These are phyloP conservation scores for Neoboletus subvelutipes DNA, from an alignment of 768 basidiomycete species.

Conservation along the genomic window DNA sequence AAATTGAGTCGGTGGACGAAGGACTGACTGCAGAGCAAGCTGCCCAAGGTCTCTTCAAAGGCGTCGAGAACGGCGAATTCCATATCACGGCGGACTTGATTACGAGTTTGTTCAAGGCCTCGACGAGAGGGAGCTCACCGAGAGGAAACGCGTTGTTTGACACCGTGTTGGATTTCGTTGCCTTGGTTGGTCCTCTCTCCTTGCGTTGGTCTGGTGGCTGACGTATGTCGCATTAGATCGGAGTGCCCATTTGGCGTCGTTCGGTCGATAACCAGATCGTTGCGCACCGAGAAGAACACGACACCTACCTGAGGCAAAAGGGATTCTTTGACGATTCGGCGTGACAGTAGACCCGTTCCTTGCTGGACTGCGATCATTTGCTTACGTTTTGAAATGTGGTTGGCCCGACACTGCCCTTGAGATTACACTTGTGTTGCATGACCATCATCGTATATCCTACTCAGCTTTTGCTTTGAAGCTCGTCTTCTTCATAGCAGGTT, in stretches of 20 bases:
- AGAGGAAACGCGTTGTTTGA: conserved; percentile 63
- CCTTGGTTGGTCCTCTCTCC: conserved; percentile 39
- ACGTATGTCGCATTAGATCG: conserved; percentile 37
- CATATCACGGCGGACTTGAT: conserved; percentile 77
- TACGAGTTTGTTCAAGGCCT: conserved; percentile 64
- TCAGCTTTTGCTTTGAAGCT: not conserved
- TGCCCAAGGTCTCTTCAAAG: conserved; percentile 61
- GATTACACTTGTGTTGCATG: not conserved
- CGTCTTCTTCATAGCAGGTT: not conserved
- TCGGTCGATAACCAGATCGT: conserved; percentile 48
- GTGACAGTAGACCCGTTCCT: not conserved
- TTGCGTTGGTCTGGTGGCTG: not conserved
- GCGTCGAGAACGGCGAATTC: conserved; percentile 64
- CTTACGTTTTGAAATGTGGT: not conserved
- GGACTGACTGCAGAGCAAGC: conserved; percentile 63
- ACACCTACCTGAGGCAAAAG: conserved; percentile 40
- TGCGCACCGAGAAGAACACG: conserved; percentile 48
- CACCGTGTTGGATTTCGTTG: conserved; percentile 37
- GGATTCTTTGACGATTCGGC: conserved; percentile 40
- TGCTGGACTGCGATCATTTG: not conserved
- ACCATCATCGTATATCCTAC: not conserved
- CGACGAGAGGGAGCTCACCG: conserved; percentile 59
- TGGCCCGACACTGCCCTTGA: not conserved
- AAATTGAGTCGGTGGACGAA: conserved; percentile 74
- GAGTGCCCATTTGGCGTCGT: conserved; percentile 50